Conservation (phyloP, 1,284 basidiomycete species). For the Pyrrhoderma lamaoense region DNA sequence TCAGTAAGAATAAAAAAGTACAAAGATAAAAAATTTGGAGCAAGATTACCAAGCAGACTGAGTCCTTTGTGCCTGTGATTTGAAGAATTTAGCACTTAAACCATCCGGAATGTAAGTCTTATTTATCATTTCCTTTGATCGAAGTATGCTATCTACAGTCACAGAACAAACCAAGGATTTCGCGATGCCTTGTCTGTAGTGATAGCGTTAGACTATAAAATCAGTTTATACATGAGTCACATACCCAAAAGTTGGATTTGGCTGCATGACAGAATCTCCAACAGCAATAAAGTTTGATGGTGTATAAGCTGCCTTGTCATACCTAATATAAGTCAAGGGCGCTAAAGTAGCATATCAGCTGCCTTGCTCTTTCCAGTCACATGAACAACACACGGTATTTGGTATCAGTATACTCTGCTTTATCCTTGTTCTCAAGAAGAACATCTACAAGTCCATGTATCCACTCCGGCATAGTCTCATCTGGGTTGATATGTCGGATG, state of each 20-base stretch:
- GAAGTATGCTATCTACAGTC: slow-evolving; percentile 16
- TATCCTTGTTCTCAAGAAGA: slow-evolving; percentile 4
- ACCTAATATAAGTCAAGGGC: slow-evolving; percentile 15
- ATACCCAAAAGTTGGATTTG: slow-evolving; percentile 18
- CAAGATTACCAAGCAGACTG: slow-evolving; percentile 12
- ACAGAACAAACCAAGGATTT: slow-evolving; percentile 15
- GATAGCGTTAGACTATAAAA: not conserved
- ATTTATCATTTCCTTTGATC: not conserved
- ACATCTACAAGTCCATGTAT: slow-evolving; percentile 6
- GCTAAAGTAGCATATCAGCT: slow-evolving; percentile 7
- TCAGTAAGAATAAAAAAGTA: not conserved
- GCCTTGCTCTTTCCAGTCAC: no score
- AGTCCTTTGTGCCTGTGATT: slow-evolving; percentile 3
- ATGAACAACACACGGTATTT: slow-evolving; percentile 14
- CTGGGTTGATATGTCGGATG: slow-evolving; percentile 1
- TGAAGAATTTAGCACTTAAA: slow-evolving; percentile 12
- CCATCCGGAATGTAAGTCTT: not conserved
- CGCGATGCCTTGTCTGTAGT: slow-evolving; percentile 16
- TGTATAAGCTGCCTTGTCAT: slow-evolving; percentile 13
- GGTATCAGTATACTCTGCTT: not conserved
- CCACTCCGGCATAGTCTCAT: slow-evolving; percentile 13
- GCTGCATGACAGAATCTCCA: slow-evolving; percentile 19
- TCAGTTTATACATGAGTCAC: not conserved
- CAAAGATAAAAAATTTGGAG: not conserved
- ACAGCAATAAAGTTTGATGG: slow-evolving; percentile 19